Evolutionary conservation across 148 eudicot species (phyloP), one percentile per base, ranked within the genome.

Genomic region (Rhododendron molle): DNA sequence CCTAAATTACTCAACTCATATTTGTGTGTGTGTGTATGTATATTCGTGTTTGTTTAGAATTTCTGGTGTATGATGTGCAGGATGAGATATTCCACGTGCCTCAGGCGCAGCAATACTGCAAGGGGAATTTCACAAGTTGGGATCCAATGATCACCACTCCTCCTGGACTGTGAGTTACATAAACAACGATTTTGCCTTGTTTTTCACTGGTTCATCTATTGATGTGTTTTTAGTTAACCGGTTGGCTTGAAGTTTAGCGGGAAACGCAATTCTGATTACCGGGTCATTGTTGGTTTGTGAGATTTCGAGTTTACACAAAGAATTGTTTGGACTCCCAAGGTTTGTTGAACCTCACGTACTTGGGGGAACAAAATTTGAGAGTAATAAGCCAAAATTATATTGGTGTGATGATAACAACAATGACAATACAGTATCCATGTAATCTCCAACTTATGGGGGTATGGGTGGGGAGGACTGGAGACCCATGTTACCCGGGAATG

Each of bases 71-170:
- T 60, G 80, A 52, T 74, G 52, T 76, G 69, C 93, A 97, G 99
- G 98, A 95, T 85, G 99, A 97, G 92, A 95, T 97, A 87, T 95
- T 95, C 81, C 99, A 97, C 78, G 91, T 97, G 40, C 98, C 98
- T 76, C 99, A 97, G 89, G 96, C 96, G 60, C 95, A 93, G 67
- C 91, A 95, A 71, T 95, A 97, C 84, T 97, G 99, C 89, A 89
- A 88, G 21, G 98, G 93, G 78, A 91, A 94, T 91, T 95, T 97
- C 88, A 87, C 78, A 82, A 92, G 90, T 30, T 97, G 99, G 99
- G 99, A 97, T 90, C 99, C 99, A 80, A 97, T 95, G 98, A 97
- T 97, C 89, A 97, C 99, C 49, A 97, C 99, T 79, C 99, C 98
- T 46, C 99, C 99, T 90, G 98, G 93, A 88, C 56, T 97, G 98